Conservation (phyloP, 78 protist species). For the Bodo saltans region DNA sequence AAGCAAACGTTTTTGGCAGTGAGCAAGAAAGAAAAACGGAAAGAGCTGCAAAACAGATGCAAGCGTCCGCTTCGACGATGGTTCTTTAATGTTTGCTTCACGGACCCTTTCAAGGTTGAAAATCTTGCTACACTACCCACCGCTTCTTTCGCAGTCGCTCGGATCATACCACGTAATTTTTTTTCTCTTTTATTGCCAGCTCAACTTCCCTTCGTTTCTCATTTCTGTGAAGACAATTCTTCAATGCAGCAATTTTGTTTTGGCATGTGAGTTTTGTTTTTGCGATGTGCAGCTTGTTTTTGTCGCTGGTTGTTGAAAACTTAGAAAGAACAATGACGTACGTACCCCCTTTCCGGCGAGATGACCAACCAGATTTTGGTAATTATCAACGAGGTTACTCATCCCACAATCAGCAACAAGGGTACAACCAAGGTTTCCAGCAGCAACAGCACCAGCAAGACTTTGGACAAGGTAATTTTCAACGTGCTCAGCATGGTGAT, state of each 20-base stretch:
- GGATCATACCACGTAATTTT: too few relatives aligned
- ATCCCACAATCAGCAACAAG: neutral
- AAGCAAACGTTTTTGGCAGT: too few relatives aligned
- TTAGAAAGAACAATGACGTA: conserved; percentile 6
- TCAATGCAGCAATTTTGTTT: neutral
- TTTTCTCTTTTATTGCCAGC: neutral
- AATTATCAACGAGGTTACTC: neutral
- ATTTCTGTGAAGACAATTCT: neutral
- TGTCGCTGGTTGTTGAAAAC: conserved; percentile 13
- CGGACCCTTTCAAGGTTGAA: too few relatives aligned
- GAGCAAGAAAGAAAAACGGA: too few relatives aligned
- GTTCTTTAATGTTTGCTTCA: too few relatives aligned
- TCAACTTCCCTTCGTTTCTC: neutral
- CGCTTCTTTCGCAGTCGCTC: too few relatives aligned
- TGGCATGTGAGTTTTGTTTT: neutral
- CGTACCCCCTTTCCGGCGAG: neutral
- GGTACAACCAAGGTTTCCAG: neutral
- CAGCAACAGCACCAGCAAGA: neutral
- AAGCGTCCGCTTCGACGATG: too few relatives aligned
- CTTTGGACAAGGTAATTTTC: neutral
- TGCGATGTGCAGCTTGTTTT: neutral
- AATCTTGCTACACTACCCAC: too few relatives aligned
- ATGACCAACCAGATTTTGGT: neutral
- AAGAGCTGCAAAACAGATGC: too few relatives aligned
- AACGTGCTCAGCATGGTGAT: neutral